Evolutionary conservation across 2,329 filamentous ascomycete genomes (phyloP).

Genomic region (Uncinocarpus reesii): DNA sequence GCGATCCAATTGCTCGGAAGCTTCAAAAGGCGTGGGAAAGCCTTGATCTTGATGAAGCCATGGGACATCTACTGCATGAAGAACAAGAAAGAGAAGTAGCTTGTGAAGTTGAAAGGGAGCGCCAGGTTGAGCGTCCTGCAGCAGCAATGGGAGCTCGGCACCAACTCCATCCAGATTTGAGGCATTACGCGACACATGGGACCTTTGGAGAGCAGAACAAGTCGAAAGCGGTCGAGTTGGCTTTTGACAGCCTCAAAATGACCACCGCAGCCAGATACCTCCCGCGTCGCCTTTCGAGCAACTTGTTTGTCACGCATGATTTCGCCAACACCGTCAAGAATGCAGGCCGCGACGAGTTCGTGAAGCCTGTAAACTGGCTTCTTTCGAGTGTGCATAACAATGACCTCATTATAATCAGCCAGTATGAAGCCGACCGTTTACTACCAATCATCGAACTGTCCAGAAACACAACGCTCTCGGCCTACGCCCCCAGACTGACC

Average conservation of each 20-base stretch:
- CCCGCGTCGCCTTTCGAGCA: slow-evolving; percentile 23
- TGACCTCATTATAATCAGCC: slow-evolving; percentile 48
- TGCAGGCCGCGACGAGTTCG: slow-evolving; percentile 37
- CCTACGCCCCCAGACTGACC: slow-evolving; percentile 40
- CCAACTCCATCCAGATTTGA: slow-evolving; percentile 35
- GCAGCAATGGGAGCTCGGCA: slow-evolving; percentile 34
- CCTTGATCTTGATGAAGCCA: slow-evolving; percentile 23
- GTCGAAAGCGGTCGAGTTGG: slow-evolving; percentile 31
- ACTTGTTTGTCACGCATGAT: slow-evolving; percentile 42
- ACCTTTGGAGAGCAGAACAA: not conserved
- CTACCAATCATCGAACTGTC: slow-evolving; percentile 32
- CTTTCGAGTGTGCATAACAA: slow-evolving; percentile 26
- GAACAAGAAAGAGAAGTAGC: slow-evolving; percentile 55
- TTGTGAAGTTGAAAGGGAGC: slow-evolving; percentile 53
- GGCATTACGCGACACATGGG: not conserved
- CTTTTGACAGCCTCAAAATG: slow-evolving; percentile 36
- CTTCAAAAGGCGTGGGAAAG: not conserved
- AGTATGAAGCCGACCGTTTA: slow-evolving; percentile 48
- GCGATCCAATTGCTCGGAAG: slow-evolving; percentile 19
- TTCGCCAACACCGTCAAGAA: slow-evolving; percentile 40
- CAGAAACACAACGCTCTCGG: slow-evolving; percentile 34
- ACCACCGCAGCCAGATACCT: slow-evolving; percentile 23
- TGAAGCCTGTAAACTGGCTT: slow-evolving; percentile 49
- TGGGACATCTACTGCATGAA: slow-evolving; percentile 43
- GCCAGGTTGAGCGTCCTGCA: slow-evolving; percentile 43